These are phyloP conservation scores for Tetrapisispora nanseiensis DNA, from an alignment of 805 yeast genomes.

Conservation along the genomic window DNA sequence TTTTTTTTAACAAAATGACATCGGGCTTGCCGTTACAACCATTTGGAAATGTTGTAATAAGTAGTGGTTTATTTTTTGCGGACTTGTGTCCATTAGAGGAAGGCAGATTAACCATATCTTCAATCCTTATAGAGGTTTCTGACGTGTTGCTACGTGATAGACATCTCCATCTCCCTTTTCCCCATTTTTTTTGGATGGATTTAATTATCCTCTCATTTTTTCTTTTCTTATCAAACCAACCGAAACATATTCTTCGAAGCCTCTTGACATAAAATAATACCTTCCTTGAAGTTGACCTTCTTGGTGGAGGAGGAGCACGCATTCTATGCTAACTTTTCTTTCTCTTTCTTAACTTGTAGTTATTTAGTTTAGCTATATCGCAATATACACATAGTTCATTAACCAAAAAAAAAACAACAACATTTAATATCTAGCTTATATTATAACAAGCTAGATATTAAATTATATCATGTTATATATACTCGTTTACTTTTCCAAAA, in stretches of 20 bases:
- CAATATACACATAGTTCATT: no score
- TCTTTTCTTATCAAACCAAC: neutral
- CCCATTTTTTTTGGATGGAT: neutral
- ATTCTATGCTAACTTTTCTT: no score
- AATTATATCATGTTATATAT: no score
- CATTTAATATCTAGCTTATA: neutral
- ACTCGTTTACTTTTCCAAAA: no score
- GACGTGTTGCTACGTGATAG: slow-evolving; percentile 11
- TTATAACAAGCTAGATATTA: no score
- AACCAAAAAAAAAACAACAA: no score
- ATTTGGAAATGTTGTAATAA: slow-evolving; percentile 22
- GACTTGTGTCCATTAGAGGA: slow-evolving; percentile 11
- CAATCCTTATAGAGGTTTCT: slow-evolving; percentile 13
- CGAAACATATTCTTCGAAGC: slow-evolving; percentile 11
- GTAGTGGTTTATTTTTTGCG: slow-evolving; percentile 19
- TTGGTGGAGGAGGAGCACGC: slow-evolving; percentile 29
- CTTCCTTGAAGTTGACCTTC: slow-evolving; percentile 18
- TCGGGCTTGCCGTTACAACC: slow-evolving; percentile 24
- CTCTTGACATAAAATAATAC: slow-evolving; percentile 10
- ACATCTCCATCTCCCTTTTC: slow-evolving; percentile 16
- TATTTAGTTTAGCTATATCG: no score
- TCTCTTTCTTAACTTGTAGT: no score
- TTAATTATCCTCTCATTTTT: neutral
- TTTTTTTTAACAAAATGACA: slow-evolving; percentile 18
- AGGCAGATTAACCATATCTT: slow-evolving; percentile 21